phyloP scores from a whole-genome alignment of 2,329 filamentous ascomycete genomes.

The Xylariaceae sp. region DNA sequence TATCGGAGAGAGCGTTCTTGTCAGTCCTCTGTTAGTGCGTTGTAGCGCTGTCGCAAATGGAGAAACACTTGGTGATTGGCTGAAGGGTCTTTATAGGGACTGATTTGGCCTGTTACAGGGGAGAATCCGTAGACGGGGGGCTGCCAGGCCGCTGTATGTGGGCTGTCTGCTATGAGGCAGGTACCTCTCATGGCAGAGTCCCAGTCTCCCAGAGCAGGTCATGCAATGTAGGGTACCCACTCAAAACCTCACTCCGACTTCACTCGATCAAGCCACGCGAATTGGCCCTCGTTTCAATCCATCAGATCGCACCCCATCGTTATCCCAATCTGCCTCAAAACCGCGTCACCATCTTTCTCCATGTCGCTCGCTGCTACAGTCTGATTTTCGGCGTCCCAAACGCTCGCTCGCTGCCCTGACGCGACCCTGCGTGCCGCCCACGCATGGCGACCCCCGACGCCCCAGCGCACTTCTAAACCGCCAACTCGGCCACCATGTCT shows the following conservation, averaged over 20 bases:
- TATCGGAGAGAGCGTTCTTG: too few species aligned
- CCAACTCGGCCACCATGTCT: constrained; percentile 56
- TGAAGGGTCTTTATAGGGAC: not conserved
- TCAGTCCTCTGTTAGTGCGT: not conserved
- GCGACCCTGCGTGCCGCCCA: constrained; percentile 44
- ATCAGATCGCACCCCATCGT: constrained; percentile 46
- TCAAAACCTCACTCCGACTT: constrained; percentile 42
- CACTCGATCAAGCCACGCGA: constrained; percentile 51
- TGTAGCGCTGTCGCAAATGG: not conserved
- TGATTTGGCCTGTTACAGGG: not conserved
- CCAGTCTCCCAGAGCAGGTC: not conserved
- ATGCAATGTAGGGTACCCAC: constrained; percentile 11
- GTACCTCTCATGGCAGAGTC: not conserved
- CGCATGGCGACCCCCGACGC: constrained; percentile 59
- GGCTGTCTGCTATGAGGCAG: too few species aligned
- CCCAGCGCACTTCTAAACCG: constrained; percentile 45
- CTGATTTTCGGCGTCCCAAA: constrained; percentile 44
- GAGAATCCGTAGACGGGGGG: too few species aligned
- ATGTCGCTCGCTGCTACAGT: constrained; percentile 49
- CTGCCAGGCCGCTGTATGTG: too few species aligned
- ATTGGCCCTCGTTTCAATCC: constrained; percentile 46
- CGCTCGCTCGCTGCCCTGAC: constrained; percentile 46
- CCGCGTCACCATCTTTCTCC: constrained; percentile 45
- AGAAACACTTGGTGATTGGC: not conserved
- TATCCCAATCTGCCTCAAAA: constrained; percentile 39